Conservation (phyloP, 2,329 filamentous ascomycete species). For the Paracamarosporium sp. region DNA sequence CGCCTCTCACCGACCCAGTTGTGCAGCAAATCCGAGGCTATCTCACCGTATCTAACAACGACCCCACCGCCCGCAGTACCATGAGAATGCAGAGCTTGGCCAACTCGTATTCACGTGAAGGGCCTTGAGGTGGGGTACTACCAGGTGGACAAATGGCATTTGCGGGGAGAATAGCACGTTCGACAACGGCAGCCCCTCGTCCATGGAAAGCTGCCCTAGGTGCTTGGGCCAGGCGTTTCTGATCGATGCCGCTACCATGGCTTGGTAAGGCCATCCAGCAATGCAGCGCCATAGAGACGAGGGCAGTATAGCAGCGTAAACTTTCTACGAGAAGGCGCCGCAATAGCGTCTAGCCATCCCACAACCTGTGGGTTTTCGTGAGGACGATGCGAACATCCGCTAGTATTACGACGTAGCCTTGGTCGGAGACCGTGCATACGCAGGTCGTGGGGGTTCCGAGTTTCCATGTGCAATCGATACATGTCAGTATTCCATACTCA, state of each 20-base stretch:
- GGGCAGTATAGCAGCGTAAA: not conserved
- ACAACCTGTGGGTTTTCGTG: not conserved
- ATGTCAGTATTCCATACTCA: slow-evolving; percentile 15
- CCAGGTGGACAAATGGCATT: slow-evolving; percentile 9
- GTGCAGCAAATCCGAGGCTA: slow-evolving; percentile 10
- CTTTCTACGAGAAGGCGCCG: slow-evolving; percentile 2
- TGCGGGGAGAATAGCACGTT: slow-evolving; percentile 21
- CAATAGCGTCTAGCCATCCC: not conserved
- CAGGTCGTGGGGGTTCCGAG: slow-evolving; percentile 4
- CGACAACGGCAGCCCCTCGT: slow-evolving; percentile 2
- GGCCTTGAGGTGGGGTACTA: not conserved
- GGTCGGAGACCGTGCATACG: slow-evolving; percentile 3
- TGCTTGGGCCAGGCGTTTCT: slow-evolving; percentile 20
- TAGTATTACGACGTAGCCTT: slow-evolving; percentile 11
- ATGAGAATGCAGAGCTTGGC: not conserved
- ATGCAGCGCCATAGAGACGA: not conserved
- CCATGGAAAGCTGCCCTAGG: not conserved
- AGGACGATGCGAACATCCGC: not conserved
- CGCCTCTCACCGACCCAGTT: slow-evolving; percentile 21
- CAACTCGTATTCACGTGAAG: slow-evolving; percentile 9
- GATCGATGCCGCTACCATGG: slow-evolving; percentile 12
- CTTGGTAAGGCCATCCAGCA: not conserved
- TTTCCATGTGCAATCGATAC: slow-evolving; percentile 31
- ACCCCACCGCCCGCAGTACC: slow-evolving; percentile 8
- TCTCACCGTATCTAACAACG: slow-evolving; percentile 12